Percentiles rank a stretch among this genome's conserved stretches.
Evolutionary conservation across 352 stramenopile species (phyloP).

Genomic region (Bremia lactucae): DNA sequence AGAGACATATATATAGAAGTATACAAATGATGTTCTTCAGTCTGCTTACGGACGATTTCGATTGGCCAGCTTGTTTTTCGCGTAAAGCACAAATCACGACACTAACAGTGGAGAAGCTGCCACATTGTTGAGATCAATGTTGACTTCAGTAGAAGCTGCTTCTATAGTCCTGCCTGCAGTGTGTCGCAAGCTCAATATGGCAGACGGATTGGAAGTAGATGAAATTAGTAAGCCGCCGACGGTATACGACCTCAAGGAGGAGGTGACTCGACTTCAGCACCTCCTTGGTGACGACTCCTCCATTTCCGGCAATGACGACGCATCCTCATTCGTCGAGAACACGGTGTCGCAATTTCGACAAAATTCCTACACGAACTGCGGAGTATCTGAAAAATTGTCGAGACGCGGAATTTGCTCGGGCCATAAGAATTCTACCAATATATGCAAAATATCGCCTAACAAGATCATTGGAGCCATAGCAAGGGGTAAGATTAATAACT

Average conservation of each 20-base stretch:
- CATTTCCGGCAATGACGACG: constrained; percentile 23
- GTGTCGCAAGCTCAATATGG: constrained; percentile 20
- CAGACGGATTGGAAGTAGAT: constrained; percentile 11
- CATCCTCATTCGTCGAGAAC: constrained; percentile 12
- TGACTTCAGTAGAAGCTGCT: no score
- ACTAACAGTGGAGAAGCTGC: no score
- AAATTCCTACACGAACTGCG: constrained; percentile 10
- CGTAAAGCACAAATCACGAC: no score
- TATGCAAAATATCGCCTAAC: constrained; percentile 21
- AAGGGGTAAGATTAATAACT: constrained; percentile 9
- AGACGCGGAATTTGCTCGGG: constrained; percentile 19
- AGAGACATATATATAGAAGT: no score
- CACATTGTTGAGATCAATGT: no score
- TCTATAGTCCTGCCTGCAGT: no score
- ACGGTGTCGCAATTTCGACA: constrained; percentile 16
- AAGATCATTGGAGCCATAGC: constrained; percentile 16
- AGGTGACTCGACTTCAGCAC: constrained; percentile 39
- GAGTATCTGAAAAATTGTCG: constrained; percentile 16
- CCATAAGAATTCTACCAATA: constrained; percentile 15
- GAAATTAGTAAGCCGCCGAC: constrained; percentile 26
- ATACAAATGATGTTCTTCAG: no score
- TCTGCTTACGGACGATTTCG: no score
- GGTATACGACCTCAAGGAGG: constrained; percentile 43
- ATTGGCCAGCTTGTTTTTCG: no score
- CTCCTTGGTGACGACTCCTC: constrained; percentile 25